Conservation (phyloP, 2,329 filamentous ascomycete species). For the Trichoderma harzianum region DNA sequence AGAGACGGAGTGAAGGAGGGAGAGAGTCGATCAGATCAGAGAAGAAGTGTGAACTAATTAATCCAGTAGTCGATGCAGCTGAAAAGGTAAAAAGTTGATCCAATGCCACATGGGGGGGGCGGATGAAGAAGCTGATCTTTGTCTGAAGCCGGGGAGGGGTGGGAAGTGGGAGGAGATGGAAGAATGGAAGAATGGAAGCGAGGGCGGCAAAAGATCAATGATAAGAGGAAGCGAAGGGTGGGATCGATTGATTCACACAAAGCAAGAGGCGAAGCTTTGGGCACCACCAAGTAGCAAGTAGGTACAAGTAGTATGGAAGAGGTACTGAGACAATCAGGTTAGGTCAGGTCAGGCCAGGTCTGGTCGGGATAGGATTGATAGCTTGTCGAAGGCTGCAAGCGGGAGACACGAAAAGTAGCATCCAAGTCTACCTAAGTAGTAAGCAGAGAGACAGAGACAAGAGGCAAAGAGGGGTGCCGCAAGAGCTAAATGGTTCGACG, state of each 20-base stretch:
- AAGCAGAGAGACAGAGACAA: not conserved
- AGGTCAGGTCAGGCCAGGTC: not conserved
- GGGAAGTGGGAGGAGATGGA: not conserved
- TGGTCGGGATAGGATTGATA: not conserved
- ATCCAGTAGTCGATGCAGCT: not conserved
- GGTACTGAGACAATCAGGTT: not conserved
- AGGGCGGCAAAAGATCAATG: not conserved
- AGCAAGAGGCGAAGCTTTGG: not conserved
- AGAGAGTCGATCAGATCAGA: not conserved
- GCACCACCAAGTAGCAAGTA: not conserved
- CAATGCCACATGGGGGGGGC: not conserved
- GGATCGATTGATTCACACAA: not conserved
- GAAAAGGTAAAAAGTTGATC: not conserved
- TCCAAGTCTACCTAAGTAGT: not conserved
- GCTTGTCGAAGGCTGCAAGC: not conserved
- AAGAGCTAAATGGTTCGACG: not conserved
- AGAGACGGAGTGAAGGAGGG: not conserved
- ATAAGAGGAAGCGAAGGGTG: not conserved
- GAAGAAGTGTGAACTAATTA: not conserved
- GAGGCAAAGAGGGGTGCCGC: not conserved
- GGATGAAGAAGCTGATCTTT: not conserved
- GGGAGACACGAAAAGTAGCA: too few species aligned
- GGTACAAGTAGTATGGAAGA: not conserved
- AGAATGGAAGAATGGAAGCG: not conserved
- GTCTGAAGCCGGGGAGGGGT: not conserved